Conservation (phyloP, 139 green algal species). For the Chara braunii region DNA sequence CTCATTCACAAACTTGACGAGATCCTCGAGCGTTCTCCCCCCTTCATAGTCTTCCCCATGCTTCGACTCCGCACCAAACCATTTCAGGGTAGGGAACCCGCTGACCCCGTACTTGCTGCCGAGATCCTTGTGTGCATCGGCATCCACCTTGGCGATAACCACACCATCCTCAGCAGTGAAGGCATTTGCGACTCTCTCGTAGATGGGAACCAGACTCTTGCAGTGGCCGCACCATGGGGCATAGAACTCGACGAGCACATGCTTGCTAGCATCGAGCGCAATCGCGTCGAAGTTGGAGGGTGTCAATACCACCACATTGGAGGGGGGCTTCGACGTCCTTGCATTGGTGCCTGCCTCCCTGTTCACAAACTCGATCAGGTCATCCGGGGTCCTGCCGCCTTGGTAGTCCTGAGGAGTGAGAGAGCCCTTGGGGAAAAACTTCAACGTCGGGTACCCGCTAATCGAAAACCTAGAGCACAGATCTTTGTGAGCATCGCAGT, state of each 20-base stretch:
- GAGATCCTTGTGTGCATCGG: slow-evolving; percentile 31
- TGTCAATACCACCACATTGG: slow-evolving; percentile 19
- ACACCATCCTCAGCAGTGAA: slow-evolving; percentile 35
- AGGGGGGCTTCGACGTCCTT: slow-evolving; percentile 10
- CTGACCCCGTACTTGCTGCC: slow-evolving; percentile 31
- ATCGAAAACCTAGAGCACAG: slow-evolving; percentile 28
- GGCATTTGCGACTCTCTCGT: slow-evolving; percentile 20
- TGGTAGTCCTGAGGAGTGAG: slow-evolving; percentile 27
- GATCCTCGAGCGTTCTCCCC: slow-evolving; percentile 10
- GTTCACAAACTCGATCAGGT: slow-evolving; percentile 35
- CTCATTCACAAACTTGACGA: slow-evolving; percentile 39
- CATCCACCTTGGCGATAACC: slow-evolving; percentile 36
- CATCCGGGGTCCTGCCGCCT: slow-evolving; percentile 18
- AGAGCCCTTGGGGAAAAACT: slow-evolving; percentile 32
- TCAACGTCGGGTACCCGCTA: slow-evolving; percentile 32
- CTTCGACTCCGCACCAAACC: slow-evolving; percentile 26
- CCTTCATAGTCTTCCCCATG: slow-evolving; percentile 32
- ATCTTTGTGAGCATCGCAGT: slow-evolving; percentile 42
- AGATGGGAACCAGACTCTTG: slow-evolving; percentile 51
- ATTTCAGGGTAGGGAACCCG: slow-evolving; percentile 41
- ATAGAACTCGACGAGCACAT: slow-evolving; percentile 42
- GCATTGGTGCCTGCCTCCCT: slow-evolving; percentile 15
- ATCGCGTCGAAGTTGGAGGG: slow-evolving; percentile 26
- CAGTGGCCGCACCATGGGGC: slow-evolving; percentile 50
- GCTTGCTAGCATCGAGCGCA: slow-evolving; percentile 23